Conservation (phyloP, 164 flowering plant genomes). For the Santalum album region DNA sequence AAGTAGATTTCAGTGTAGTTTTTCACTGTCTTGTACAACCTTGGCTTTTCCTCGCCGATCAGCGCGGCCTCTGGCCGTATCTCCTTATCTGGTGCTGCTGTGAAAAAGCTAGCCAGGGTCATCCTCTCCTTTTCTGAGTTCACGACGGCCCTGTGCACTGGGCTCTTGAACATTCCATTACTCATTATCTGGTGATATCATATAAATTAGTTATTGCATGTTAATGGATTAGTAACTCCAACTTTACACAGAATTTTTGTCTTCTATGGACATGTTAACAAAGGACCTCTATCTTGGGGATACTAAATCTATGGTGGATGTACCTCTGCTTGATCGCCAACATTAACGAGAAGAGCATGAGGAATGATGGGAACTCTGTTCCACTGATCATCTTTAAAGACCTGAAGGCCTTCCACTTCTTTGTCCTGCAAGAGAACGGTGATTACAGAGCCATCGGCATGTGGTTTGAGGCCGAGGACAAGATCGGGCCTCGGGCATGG, state of each 20-base stretch:
- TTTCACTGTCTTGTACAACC: conserved; percentile 16
- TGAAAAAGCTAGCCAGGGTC: conserved; percentile 15
- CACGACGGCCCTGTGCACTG: conserved; percentile 24
- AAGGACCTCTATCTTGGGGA: not conserved
- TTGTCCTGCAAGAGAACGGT: conserved; percentile 47
- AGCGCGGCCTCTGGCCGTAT: conserved; percentile 17
- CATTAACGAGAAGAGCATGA: conserved; percentile 35
- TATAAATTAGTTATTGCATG: no score
- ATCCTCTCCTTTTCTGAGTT: conserved; percentile 17
- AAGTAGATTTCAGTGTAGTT: conserved; percentile 11
- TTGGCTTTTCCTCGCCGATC: conserved; percentile 16
- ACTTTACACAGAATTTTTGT: no score
- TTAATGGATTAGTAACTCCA: no score
- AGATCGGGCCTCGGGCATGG: conserved; percentile 35
- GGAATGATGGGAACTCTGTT: conserved; percentile 31
- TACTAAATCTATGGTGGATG: not conserved
- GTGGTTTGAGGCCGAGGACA: conserved; percentile 44
- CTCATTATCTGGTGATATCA: conserved; percentile 26
- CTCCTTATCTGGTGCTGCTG: conserved; percentile 16
- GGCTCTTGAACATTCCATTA: conserved; percentile 30
- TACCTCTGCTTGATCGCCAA: conserved; percentile 38
- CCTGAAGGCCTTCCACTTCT: conserved; percentile 54
- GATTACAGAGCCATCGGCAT: conserved; percentile 41
- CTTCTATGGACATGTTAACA: no score
- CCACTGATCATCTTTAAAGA: conserved; percentile 43